Base-by-base conservation (phyloP, 1,284 basidiomycete genomes). In the Ustilago bromivora region DNA sequence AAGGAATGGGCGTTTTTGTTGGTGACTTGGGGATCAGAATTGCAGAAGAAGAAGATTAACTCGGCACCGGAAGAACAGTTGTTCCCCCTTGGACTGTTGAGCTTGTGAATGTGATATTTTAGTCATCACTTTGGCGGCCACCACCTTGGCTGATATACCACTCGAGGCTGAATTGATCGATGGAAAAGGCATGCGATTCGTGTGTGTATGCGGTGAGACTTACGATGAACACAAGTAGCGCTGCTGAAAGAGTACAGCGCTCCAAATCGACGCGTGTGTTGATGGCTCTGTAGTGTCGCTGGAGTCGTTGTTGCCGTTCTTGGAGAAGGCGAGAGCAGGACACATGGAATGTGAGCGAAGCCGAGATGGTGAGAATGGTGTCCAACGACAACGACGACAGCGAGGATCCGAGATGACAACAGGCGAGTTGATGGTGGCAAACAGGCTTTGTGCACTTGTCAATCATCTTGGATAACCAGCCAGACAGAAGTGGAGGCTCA, bases 61-160 rank as follows among this genome's bases (percentile, higher is more conserved):
- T 78, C 75, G 70, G 57, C 75, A 78, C 71, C 63, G 75, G 61
- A 31, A 2, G n/a, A 4, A 23, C 23, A 28, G 23, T 28, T 3
- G 23, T 32, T 34, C 6, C 4, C 23, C 62, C 74, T 77, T 63
- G 67, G 75, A 77, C 75, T 77, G 75, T 77, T 77, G 75, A 77
- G 75, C 75, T 77, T 77, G 74, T 72, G 68, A 77, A 77, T 73
- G 75, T 77, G 75, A 77, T 52, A 73, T 66, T 70, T 69, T 72
- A 61, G 41, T 77, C 75, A 77, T 77, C 75, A 70, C 67, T 49
- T 66, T n/a, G 35, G 19, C 9, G 51, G 15, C 41, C 41, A 17
- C n/a, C 15, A 28, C 28, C 49, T 51, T 13, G 9, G 1, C 28
- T 23, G 23, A 23, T 23, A 23, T 23, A 23, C 23, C 23, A 23